A percentile compares a stretch with the other conserved stretches of the same genome.
Evolutionary conservation across 768 basidiomycete species (phyloP).

Genomic region (Boletus tylopilopsis): DNA sequence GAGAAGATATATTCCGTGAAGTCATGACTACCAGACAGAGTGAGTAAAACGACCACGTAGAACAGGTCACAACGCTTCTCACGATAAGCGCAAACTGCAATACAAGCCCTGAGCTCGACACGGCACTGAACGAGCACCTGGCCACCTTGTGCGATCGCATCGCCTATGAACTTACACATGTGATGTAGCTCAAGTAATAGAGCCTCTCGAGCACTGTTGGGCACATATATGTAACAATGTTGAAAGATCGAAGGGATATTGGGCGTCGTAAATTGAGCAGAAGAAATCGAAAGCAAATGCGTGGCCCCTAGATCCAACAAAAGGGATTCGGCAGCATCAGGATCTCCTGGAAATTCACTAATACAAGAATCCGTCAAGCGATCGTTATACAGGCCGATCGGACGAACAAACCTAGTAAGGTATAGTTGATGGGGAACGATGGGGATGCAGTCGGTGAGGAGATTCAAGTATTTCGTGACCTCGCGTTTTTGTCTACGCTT

Average conservation of each 20-base stretch:
- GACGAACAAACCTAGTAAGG: constrained; percentile 43
- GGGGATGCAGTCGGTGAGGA: constrained; percentile 47
- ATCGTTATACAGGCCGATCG: background rate
- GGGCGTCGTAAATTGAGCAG: constrained; percentile 41
- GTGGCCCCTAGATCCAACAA: constrained; percentile 50
- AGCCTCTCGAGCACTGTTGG: constrained; percentile 35
- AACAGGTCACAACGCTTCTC: constrained; percentile 17
- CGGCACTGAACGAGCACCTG: constrained; percentile 52
- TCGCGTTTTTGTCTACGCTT: constrained; percentile 51
- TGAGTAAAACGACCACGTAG: background rate
- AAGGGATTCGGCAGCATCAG: constrained; percentile 46
- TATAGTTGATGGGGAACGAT: constrained; percentile 48
- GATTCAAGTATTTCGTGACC: constrained; percentile 49
- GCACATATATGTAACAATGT: constrained; percentile 42
- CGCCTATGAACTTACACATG: constrained; percentile 43
- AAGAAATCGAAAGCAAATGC: constrained; percentile 52
- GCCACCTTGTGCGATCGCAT: constrained; percentile 39
- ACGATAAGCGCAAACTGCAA: constrained; percentile 52
- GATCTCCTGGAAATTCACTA: constrained; percentile 57
- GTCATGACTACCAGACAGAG: constrained; percentile 44
- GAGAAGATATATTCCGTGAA: constrained; percentile 33
- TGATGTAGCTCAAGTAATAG: constrained; percentile 45
- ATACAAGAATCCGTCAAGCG: background rate
- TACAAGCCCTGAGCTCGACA: constrained; percentile 52
- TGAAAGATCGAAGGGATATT: constrained; percentile 30